Evolutionary conservation across 192 early-diverging fungal genomes (phyloP).

Genomic region (Podila epigama): DNA sequence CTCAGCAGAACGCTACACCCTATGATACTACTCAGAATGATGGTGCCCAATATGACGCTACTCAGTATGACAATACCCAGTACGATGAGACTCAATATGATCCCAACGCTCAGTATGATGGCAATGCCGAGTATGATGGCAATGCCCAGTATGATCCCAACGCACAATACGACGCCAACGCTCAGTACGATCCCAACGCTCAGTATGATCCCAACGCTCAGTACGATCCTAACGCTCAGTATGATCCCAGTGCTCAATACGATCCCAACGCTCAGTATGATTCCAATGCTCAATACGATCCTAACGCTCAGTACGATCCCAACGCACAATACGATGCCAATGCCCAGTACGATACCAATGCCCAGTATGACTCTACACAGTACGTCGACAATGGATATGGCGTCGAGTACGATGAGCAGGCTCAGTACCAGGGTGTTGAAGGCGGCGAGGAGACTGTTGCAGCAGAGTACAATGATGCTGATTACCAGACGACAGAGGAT

Average conservation of each 20-base stretch:
- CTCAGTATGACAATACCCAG: slow-evolving; percentile 5
- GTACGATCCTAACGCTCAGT: slow-evolving; percentile 1
- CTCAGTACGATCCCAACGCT: neutral
- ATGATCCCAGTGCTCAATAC: no score
- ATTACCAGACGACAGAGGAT: neutral
- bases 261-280: no score
- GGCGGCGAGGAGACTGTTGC: slow-evolving; percentile 8
- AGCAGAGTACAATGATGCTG: slow-evolving; percentile 18
- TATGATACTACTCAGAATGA: slow-evolving; percentile 2
- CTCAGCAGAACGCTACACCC: neutral
- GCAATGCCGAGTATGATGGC: neutral
- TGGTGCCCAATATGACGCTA: neutral
- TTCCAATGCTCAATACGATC: no score
- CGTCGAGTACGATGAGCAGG: slow-evolving; percentile 11
- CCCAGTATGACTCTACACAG: no score
- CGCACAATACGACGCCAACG: neutral
- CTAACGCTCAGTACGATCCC: slow-evolving; percentile 3
- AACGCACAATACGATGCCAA: slow-evolving; percentile 2
- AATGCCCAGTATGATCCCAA: slow-evolving; percentile 2
- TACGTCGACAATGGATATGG: neutral
- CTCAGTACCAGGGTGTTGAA: slow-evolving; percentile 2
- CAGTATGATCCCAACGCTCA: slow-evolving; percentile 1
- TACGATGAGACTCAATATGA: slow-evolving; percentile 1
- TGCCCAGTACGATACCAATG: slow-evolving; percentile 5
- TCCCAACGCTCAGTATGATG: neutral